Conservation (phyloP, 768 basidiomycete genomes). For the Amanita rubescens region DNA sequence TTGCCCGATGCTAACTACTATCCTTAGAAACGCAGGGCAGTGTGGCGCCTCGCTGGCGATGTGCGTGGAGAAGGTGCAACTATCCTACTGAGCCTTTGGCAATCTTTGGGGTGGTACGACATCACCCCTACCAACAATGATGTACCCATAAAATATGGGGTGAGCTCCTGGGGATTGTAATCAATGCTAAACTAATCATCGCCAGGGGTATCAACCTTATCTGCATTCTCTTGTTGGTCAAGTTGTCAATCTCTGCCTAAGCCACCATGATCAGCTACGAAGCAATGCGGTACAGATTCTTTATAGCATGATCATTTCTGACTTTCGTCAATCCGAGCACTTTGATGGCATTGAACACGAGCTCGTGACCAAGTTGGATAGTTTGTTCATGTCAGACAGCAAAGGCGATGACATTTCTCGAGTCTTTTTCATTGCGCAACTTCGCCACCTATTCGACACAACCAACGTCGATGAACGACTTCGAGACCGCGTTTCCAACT, state of each 20-base stretch:
- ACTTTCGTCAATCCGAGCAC: conserved; percentile 77
- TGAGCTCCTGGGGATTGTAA: conserved; percentile 29
- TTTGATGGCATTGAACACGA: conserved; percentile 91
- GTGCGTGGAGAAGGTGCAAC: conserved; percentile 87
- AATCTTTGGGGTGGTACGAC: conserved; percentile 74
- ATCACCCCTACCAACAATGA: conserved; percentile 44
- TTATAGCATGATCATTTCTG: conserved; percentile 92
- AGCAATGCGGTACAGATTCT: conserved; percentile 89
- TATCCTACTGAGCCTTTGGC: conserved; percentile 77
- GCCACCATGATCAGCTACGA: conserved; percentile 89
- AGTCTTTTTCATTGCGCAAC: conserved; percentile 87
- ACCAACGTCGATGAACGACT: conserved; percentile 75
- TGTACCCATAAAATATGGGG: conserved; percentile 58
- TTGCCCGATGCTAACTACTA: conserved; percentile 6
- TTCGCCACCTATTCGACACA: conserved; percentile 84
- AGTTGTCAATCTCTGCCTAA: conserved; percentile 87
- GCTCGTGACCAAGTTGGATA: conserved; percentile 84
- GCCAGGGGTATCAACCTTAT: conserved; percentile 76
- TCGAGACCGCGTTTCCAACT: conserved; percentile 67
- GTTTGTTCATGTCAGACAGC: conserved; percentile 88
- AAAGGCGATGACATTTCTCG: conserved; percentile 88
- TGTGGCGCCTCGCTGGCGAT: conserved; percentile 95
- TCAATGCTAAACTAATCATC: conserved; percentile 8
- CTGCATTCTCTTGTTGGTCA: conserved; percentile 82
- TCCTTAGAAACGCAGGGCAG: conserved; percentile 81